A percentile compares a stretch with the other conserved stretches of the same genome.
These are phyloP conservation scores for Chondrus crispus DNA, from an alignment of 23 red algal species.

Conservation along the genomic window DNA sequence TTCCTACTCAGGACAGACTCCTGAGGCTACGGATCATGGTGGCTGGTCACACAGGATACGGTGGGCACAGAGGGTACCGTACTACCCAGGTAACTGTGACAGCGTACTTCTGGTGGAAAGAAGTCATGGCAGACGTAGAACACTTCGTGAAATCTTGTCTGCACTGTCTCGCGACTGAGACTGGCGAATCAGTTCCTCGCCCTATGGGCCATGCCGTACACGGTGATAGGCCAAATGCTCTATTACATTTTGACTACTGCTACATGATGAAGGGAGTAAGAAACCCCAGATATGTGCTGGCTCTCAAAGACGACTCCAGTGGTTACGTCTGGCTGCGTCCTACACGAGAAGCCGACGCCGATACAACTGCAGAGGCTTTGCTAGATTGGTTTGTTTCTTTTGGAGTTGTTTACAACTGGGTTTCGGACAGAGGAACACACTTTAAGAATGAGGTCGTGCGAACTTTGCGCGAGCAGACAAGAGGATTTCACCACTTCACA, in stretches of 20 bases:
- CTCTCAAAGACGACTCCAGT: slow-evolving; percentile 28
- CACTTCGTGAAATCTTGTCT: background rate
- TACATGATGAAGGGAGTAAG: slow-evolving; percentile 12
- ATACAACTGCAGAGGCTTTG: background rate
- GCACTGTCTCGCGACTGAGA: background rate
- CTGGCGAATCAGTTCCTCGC: background rate
- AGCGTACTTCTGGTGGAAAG: background rate
- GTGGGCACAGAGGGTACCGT: background rate
- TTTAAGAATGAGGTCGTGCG: too few species aligned
- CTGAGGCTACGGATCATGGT: slow-evolving; percentile 5
- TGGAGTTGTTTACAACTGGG: slow-evolving; percentile 7
- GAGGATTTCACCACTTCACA: slow-evolving; percentile 14
- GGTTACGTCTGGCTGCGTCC: slow-evolving; percentile 16
- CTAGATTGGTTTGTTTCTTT: background rate
- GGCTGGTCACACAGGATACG: background rate
- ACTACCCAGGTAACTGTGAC: background rate
- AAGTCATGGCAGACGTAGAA: background rate
- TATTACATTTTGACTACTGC: slow-evolving; percentile 24
- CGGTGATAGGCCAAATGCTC: background rate
- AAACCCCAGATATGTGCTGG: background rate
- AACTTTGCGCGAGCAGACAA: too few species aligned
- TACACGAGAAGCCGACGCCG: background rate
- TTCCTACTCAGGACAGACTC: background rate
- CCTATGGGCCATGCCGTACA: background rate
- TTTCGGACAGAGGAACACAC: slow-evolving; percentile 19